Percentiles rank a stretch among this genome's conserved stretches.
phyloP scores from a whole-genome alignment of 2,329 filamentous ascomycete species.

The Drechslera avenae region DNA sequence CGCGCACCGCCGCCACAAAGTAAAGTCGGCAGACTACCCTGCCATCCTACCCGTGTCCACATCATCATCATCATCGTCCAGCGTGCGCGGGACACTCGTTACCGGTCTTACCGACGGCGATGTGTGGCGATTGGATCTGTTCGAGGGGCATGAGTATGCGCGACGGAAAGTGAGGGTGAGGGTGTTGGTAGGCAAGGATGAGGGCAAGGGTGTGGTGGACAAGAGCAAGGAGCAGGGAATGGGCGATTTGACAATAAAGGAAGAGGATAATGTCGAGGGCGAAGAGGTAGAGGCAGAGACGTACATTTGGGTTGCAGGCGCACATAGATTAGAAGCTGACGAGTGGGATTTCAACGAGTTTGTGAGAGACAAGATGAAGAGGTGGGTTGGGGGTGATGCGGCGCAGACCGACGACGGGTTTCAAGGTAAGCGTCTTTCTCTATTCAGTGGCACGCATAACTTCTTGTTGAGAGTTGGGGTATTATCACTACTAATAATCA shows the following conservation, averaged over 20 bases:
- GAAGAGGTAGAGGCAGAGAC: slow-evolving; percentile 52
- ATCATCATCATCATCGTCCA: slow-evolving; percentile 14
- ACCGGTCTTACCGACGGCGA: slow-evolving; percentile 79
- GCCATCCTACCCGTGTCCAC: slow-evolving; percentile 63
- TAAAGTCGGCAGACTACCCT: slow-evolving; percentile 76
- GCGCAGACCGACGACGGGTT: slow-evolving; percentile 55
- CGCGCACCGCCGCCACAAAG: slow-evolving; percentile 72
- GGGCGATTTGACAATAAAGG: no score
- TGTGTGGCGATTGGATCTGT: slow-evolving; percentile 74
- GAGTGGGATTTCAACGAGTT: slow-evolving; percentile 94
- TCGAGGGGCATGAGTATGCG: slow-evolving; percentile 79
- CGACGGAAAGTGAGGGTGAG: slow-evolving; percentile 57
- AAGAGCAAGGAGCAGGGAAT: slow-evolving; percentile 32
- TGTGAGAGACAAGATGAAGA: slow-evolving; percentile 71
- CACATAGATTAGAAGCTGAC: slow-evolving; percentile 63
- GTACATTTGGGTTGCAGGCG: slow-evolving; percentile 59
- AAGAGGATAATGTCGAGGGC: no score
- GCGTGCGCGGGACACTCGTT: slow-evolving; percentile 75
- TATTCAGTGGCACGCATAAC: no score
- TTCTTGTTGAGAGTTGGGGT: slow-evolving; percentile 27
- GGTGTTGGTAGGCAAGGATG: slow-evolving; percentile 33
- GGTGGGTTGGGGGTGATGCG: slow-evolving; percentile 58
- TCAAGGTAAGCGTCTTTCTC: slow-evolving; percentile 50
- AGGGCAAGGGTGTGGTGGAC: slow-evolving; percentile 31
- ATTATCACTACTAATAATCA: background rate